Percentiles rank a stretch among this genome's conserved stretches.
Evolutionary conservation across 2,329 filamentous ascomycete genomes (phyloP).

Genomic region (Alternaria incomplexa): DNA sequence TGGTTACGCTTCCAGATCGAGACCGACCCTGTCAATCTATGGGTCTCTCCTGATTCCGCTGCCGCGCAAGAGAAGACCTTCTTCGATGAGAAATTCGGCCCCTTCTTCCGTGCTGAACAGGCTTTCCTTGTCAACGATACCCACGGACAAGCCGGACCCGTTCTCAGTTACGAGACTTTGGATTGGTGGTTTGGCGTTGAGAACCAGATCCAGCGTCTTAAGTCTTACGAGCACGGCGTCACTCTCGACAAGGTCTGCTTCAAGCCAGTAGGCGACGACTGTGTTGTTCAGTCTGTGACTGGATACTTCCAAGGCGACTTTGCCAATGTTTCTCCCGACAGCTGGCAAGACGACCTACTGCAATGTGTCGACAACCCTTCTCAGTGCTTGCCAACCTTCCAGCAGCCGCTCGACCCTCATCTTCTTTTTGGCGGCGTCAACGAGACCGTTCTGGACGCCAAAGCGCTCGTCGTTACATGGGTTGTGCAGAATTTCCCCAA

Average conservation of each 20-base stretch:
- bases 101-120: constrained; percentile 94
- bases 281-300: constrained; percentile 90
- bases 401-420: constrained; percentile 83
- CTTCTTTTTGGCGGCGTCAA: constrained; percentile 86
- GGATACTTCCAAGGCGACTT: constrained; percentile 81
- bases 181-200: constrained; percentile 95
- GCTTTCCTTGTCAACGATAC: constrained; percentile 93
- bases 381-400: constrained; percentile 81
- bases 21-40: constrained; percentile 85
- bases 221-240: constrained; percentile 70
- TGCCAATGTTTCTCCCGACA: constrained; percentile 63
- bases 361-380: constrained; percentile 81
- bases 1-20: constrained; percentile 92
- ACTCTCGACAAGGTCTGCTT: constrained; percentile 87
- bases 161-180: constrained; percentile 86
- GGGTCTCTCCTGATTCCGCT: constrained; percentile 93
- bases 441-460: constrained; percentile 70
- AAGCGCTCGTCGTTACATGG: constrained; percentile 90
- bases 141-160: constrained; percentile 69
- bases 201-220: constrained; percentile 73
- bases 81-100: constrained; percentile 91
- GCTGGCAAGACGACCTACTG: constrained; percentile 75
- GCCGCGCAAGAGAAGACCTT: constrained; percentile 93
- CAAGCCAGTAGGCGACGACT: constrained; percentile 87
- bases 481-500: constrained; percentile 87